phyloP scores from a whole-genome alignment of 129 eudicot species.

The Tagetes patula region DNA sequence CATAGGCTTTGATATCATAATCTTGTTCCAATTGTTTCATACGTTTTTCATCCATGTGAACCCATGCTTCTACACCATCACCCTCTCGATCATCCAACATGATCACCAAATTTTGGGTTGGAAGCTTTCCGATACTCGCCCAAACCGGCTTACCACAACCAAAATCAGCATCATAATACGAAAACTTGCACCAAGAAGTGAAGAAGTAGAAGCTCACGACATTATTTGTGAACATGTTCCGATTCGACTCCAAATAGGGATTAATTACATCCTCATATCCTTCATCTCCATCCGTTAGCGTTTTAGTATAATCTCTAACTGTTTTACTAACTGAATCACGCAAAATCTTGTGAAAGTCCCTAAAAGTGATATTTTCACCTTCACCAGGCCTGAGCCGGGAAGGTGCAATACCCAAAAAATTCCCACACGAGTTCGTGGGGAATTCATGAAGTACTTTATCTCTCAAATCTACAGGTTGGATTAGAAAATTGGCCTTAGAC shows the following conservation, averaged over 20 bases:
- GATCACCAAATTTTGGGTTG: conserved; percentile 30
- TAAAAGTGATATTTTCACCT: conserved; percentile 1
- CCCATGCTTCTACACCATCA: conserved; percentile 51
- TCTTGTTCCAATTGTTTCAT: conserved; percentile 36
- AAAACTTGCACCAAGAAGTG: conserved; percentile 41
- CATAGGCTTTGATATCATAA: conserved; percentile 31
- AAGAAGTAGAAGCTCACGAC: conserved; percentile 30
- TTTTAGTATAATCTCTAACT: conserved; percentile 24
- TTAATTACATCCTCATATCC: conserved; percentile 27
- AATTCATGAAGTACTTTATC: conserved; percentile 31
- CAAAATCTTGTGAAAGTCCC: conserved; percentile 14
- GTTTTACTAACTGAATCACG: conserved; percentile 20
- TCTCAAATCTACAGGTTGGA: conserved; percentile 35
- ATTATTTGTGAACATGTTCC: conserved; percentile 4
- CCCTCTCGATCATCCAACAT: conserved; percentile 34
- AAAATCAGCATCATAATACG: conserved; percentile 39
- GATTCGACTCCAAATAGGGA: conserved; percentile 29
- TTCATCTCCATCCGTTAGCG: conserved; percentile 26
- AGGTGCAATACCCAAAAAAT: conserved; percentile 29
- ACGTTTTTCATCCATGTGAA: conserved; percentile 37
- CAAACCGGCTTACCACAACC: conserved; percentile 43
- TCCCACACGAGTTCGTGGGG: conserved; percentile 34
- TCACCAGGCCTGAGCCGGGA: conserved; percentile 24
- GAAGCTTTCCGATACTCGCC: conserved; percentile 36
- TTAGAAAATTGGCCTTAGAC: conserved; percentile 27